Conservation (phyloP, 495 filamentous ascomycete species). For the Aspergillus heteromorphus region DNA sequence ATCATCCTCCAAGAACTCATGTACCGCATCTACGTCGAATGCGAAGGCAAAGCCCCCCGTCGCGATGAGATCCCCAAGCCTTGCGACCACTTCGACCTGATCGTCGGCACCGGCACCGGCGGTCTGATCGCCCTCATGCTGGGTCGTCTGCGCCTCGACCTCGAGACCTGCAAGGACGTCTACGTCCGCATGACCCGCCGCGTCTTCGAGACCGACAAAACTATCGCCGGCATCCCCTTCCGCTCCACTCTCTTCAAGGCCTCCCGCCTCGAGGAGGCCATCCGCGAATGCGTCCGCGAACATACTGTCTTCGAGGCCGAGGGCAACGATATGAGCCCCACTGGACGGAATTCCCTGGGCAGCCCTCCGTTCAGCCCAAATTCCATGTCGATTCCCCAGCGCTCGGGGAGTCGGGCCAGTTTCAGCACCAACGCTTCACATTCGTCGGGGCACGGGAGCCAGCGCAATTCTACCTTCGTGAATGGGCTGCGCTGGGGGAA, state of each 20-base stretch:
- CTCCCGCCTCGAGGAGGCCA: constrained; percentile 89
- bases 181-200: constrained; percentile 90
- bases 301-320: constrained; percentile 77
- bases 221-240: constrained; percentile 88
- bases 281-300: constrained; percentile 80
- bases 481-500: constrained; percentile 51
- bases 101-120: constrained; percentile 89
- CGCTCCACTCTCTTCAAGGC: constrained; percentile 94
- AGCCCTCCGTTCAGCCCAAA: constrained; percentile 33
- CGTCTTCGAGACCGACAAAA: constrained; percentile 98
- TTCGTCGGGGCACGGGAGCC: constrained; percentile 22
- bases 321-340: constrained; percentile 57
- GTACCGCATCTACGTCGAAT: constrained; percentile 85
- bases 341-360: constrained; percentile 29
- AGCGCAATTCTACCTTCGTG: constrained; percentile 33
- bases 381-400: constrained; percentile 30
- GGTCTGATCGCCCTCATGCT: constrained; percentile 96
- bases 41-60: constrained; percentile 73
- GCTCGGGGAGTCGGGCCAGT: constrained; percentile 42
- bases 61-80: constrained; percentile 90
- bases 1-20: constrained; percentile 94
- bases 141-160: constrained; percentile 80
- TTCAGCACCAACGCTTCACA: constrained; percentile 33
- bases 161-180: constrained; percentile 93
- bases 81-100: constrained; percentile 97